A percentile compares a stretch with the other conserved stretches of the same genome.
Evolutionary conservation across 352 stramenopile species (phyloP).

Genomic region (Pythium volutum): DNA sequence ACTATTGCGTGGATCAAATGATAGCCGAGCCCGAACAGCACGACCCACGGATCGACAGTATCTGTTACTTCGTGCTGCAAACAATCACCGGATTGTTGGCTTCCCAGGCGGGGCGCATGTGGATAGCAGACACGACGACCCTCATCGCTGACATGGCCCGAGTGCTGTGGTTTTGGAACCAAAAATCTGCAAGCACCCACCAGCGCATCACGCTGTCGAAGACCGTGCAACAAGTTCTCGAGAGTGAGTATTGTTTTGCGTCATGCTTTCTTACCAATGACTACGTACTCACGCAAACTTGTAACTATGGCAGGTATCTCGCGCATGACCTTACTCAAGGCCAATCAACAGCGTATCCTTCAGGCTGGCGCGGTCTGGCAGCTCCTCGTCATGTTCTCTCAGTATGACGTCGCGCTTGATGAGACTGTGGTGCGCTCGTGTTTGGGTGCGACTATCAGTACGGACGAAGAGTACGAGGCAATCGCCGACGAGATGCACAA

Average conservation of each 20-base stretch:
- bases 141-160: constrained; percentile 69
- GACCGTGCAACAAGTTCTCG: constrained; percentile 68
- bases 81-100: constrained; percentile 67
- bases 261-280: background rate
- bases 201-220: constrained; percentile 57
- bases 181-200: constrained; percentile 20
- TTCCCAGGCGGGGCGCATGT: constrained; percentile 49
- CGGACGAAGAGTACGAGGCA: constrained; percentile 37
- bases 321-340: constrained; percentile 49
- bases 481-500: constrained; percentile 62
- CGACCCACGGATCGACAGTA: constrained; percentile 36
- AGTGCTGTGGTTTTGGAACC: constrained; percentile 76
- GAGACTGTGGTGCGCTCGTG: constrained; percentile 39
- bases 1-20: constrained; percentile 64
- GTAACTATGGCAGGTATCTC: constrained; percentile 40
- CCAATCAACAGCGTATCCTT: constrained; percentile 57
- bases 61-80: constrained; percentile 66
- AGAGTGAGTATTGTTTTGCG: constrained; percentile 48
- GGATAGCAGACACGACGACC: constrained; percentile 57
- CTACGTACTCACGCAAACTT: background rate
- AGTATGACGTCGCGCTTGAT: constrained; percentile 65
- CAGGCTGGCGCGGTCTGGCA: constrained; percentile 65
- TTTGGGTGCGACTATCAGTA: constrained; percentile 36
- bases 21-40: constrained; percentile 32
- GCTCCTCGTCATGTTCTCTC: constrained; percentile 59